These are phyloP conservation scores for Claviceps monticola DNA, from an alignment of 2,329 filamentous ascomycete species.

Conservation along the genomic window DNA sequence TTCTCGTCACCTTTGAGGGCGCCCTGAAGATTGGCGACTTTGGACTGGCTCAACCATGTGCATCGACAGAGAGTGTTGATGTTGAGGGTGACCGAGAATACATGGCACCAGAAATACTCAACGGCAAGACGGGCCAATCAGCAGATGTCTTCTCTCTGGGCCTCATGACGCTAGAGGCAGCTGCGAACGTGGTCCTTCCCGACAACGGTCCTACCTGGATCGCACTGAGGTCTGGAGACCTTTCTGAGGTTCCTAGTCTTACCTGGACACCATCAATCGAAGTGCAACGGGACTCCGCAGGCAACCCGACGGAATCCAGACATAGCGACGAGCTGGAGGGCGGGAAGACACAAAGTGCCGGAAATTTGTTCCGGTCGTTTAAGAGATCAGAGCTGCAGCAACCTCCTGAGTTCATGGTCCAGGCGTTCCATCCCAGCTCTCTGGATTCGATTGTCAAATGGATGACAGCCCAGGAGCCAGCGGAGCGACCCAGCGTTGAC, in stretches of 20 bases:
- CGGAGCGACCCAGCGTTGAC: slow-evolving; percentile 57
- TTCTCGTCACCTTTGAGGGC: slow-evolving; percentile 70
- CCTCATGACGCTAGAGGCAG: slow-evolving; percentile 87
- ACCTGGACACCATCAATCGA: slow-evolving; percentile 65
- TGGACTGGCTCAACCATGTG: slow-evolving; percentile 67
- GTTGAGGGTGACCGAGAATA: slow-evolving; percentile 94
- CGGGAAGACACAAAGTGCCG: slow-evolving; percentile 19
- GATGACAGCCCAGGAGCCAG: slow-evolving; percentile 72
- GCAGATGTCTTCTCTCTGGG: slow-evolving; percentile 91
- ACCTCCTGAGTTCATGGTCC: slow-evolving; percentile 81
- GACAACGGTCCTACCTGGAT: slow-evolving; percentile 90
- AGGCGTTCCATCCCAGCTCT: slow-evolving; percentile 56
- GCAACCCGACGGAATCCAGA: slow-evolving; percentile 18
- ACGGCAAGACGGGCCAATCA: slow-evolving; percentile 75
- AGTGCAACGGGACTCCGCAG: slow-evolving; percentile 60
- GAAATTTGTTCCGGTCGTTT: slow-evolving; percentile 28
- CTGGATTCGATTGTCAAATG: slow-evolving; percentile 73
- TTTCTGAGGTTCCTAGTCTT: slow-evolving; percentile 76
- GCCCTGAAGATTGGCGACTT: slow-evolving; percentile 79
- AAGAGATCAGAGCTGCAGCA: slow-evolving; percentile 38
- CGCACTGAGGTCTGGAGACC: slow-evolving; percentile 74
- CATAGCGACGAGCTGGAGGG: slow-evolving; percentile 21
- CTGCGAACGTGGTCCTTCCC: slow-evolving; percentile 83
- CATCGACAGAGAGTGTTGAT: slow-evolving; percentile 62
- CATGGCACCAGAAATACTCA: slow-evolving; percentile 83